Base-by-base conservation (phyloP, 2,329 filamentous ascomycete genomes). In the Trichophyton verrucosum region DNA sequence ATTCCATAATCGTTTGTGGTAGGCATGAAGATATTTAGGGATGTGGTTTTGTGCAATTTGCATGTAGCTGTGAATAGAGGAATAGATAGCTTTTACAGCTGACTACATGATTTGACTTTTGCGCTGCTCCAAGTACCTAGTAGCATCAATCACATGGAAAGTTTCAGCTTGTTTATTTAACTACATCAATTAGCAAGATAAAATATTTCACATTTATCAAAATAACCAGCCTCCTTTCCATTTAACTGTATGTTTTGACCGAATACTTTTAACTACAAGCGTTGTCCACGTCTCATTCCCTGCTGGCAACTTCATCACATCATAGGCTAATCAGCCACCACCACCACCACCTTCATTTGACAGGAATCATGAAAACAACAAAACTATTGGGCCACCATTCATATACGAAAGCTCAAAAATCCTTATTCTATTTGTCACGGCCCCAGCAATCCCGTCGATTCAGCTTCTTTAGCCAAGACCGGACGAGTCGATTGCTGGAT, bases 121-220 rank as follows among this genome's bases (percentile, higher is more conserved):
- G 33, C 9, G 33, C 33, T 38, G 11, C 9, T 38, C 33, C 33
- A 13, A 38, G 33, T 13, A 30, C 20, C 47, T 24, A 24, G 49
- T 27, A 36, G 22, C 46, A 55, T 38, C 24, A 27, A 15, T 55
- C 51, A 55, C 51, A 55, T 55, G 51, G 51, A 55, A 55, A 55
- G 11, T 13, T 38, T 38, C 33, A 13, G 9, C 33, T 38, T 38
- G 33, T 13, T 38, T 36, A 33, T n/a, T 33, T 17, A 9, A 27
- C 15, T 20, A 0, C 11, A 30, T 55, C n/a, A 44, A 15, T 30
- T 27, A 27, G 15, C 11, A 33, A 13, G 33, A 5, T n/a, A 24
- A 36, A 36, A 13, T 55, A 44, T 44, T n/a, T 44, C 40, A n/a
- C 40, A 44, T 3, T 44, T 44, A 17, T 44, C n/a, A 44, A 38